A percentile compares a stretch with the other conserved stretches of the same genome.
These are phyloP conservation scores for Endocalyx cinctus DNA, from an alignment of 2,329 filamentous ascomycete genomes.

Conservation along the genomic window DNA sequence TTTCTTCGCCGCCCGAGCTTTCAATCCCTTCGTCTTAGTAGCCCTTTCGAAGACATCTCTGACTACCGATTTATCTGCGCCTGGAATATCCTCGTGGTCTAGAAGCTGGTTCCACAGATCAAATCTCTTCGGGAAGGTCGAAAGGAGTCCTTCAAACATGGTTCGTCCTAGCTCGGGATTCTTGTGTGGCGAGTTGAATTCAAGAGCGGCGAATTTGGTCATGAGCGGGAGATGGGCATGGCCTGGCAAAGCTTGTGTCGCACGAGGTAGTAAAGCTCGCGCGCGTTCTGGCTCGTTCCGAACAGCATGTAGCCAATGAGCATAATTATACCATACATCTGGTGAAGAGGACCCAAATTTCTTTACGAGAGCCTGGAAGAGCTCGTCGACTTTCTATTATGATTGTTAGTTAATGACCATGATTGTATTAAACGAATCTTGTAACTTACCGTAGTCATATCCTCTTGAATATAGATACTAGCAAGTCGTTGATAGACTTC, in stretches of 20 bases:
- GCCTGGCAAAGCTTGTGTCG: conserved; percentile 74
- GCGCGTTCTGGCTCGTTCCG: conserved; percentile 66
- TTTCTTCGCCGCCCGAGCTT: conserved; percentile 75
- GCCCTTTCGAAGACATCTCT: conserved; percentile 81
- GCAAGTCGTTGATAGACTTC: conserved; percentile 85
- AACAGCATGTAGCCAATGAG: conserved; percentile 81
- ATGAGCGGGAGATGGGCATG: conserved; percentile 67
- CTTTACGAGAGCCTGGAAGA: conserved; percentile 83
- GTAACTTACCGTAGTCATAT: conserved; percentile 69
- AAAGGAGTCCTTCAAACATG: conserved; percentile 83
- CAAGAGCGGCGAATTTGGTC: conserved; percentile 83
- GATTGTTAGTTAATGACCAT: conserved; percentile 28
- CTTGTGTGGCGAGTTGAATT: conserved; percentile 79
- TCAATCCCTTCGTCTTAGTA: conserved; percentile 63
- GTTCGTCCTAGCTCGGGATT: conserved; percentile 89
- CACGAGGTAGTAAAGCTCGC: conserved; percentile 73
- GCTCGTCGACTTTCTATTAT: conserved; percentile 77
- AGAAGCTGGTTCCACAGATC: conserved; percentile 92
- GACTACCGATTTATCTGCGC: conserved; percentile 49
- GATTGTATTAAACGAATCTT: no score
- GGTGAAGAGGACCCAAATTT: conserved; percentile 80
- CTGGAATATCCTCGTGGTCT: conserved; percentile 69
- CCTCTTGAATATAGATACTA: conserved; percentile 91
- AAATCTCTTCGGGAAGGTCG: conserved; percentile 80
- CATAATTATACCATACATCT: conserved; percentile 90